Percentiles rank a stretch among this genome's conserved stretches.
These are phyloP conservation scores for Petunia secreta DNA, from an alignment of 257 asterid species.

Conservation along the genomic window DNA sequence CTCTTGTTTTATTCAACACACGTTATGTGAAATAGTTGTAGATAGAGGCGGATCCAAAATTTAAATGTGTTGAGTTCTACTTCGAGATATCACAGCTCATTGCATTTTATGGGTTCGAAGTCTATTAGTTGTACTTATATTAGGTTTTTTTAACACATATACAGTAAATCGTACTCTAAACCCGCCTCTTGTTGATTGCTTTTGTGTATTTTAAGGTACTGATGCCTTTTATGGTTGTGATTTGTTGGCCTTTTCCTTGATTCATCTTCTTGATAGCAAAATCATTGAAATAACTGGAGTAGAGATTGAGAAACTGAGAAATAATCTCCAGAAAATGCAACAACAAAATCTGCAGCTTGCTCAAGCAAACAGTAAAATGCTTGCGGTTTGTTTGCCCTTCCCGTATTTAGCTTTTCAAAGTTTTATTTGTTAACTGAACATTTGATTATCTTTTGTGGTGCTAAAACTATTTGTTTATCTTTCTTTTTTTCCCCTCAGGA, in stretches of 20 bases:
- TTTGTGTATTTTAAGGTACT: background rate
- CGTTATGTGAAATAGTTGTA: background rate
- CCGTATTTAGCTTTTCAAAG: background rate
- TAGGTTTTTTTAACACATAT: too few species aligned
- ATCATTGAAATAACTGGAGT: conserved; percentile 61
- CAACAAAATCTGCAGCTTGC: conserved; percentile 75
- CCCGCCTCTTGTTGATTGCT: background rate
- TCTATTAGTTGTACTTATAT: too few species aligned
- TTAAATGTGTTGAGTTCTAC: too few species aligned
- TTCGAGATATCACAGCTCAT: too few species aligned
- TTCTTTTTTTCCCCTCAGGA: conserved; percentile 56
- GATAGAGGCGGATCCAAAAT: too few species aligned
- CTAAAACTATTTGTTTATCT: conserved; percentile 22
- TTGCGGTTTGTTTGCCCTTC: conserved; percentile 48
- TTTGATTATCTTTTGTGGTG: conserved; percentile 20
- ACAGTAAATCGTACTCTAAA: too few species aligned
- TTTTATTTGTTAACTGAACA: conserved; percentile 25
- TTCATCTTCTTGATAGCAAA: conserved; percentile 47
- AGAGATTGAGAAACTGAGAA: conserved; percentile 63
- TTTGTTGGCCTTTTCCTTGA: conserved; percentile 13
- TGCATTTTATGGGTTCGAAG: too few species aligned
- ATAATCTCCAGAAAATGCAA: conserved; percentile 56
- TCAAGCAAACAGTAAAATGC: conserved; percentile 55
- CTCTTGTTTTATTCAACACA: background rate
- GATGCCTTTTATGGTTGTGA: background rate